These are phyloP conservation scores for Phialemonium atrogriseum DNA, from an alignment of 2,329 filamentous ascomycete species.

Conservation along the genomic window DNA sequence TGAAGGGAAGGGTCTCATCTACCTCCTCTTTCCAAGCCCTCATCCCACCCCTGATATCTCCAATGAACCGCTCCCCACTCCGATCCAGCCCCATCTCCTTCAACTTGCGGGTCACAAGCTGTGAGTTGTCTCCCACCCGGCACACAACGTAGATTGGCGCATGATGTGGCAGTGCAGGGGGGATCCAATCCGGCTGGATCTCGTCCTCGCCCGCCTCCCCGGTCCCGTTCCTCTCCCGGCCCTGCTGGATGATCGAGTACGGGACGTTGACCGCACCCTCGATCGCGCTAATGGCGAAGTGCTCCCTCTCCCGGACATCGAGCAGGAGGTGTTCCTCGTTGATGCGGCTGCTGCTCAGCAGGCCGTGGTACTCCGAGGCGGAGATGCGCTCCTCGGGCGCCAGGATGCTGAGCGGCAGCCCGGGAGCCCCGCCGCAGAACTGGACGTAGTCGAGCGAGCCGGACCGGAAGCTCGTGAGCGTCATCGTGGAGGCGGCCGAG, in stretches of 20 bases:
- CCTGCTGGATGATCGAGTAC: conserved; percentile 45
- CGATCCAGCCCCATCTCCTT: conserved; percentile 49
- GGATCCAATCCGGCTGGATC: conserved; percentile 13
- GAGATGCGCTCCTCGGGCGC: conserved; percentile 58
- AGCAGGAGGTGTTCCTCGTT: conserved; percentile 51
- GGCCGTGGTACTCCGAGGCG: conserved; percentile 47
- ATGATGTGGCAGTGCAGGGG: conserved; percentile 26
- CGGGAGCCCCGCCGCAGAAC: conserved; percentile 66
- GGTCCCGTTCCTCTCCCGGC: conserved; percentile 16
- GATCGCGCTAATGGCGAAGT: conserved; percentile 74
- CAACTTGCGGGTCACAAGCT: conserved; percentile 57
- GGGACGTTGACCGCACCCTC: conserved; percentile 69
- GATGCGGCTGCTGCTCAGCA: conserved; percentile 5
- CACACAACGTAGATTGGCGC: conserved; percentile 65
- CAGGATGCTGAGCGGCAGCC: conserved; percentile 47
- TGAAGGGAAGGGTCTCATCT: conserved; percentile 48
- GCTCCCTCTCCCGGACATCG: conserved; percentile 77
- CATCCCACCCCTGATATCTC: conserved; percentile 65
- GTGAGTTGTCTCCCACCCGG: conserved; percentile 70
- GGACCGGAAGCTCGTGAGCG: conserved; percentile 49
- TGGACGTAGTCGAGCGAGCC: conserved; percentile 74
- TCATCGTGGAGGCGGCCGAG: conserved; percentile 54
- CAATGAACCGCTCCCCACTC: conserved; percentile 49
- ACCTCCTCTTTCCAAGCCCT: conserved; percentile 63
- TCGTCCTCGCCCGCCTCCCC: conserved; percentile 3